Evolutionary conservation across 345 rosid species (phyloP).

Genomic region (Bruguiera gymnorhiza): DNA sequence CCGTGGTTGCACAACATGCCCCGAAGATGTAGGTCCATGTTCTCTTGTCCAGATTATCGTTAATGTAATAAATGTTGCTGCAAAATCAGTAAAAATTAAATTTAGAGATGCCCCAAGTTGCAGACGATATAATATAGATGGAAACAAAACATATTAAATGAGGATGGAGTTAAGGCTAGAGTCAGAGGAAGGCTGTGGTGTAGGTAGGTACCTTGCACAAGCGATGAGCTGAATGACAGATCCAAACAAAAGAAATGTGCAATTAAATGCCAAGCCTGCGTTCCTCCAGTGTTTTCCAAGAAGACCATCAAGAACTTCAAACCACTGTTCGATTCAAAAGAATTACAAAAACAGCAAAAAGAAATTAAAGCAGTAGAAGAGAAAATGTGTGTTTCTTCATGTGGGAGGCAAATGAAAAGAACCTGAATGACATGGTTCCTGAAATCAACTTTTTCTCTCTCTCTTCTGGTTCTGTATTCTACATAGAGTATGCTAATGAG

Average conservation of each 20-base stretch:
- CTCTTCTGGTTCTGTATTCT: constrained; percentile 94
- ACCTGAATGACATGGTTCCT: constrained; percentile 99
- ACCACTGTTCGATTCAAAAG: constrained; percentile 50
- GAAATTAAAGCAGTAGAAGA: background rate
- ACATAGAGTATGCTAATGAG: constrained; percentile 89
- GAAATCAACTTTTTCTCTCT: constrained; percentile 94
- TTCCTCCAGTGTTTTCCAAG: constrained; percentile 99
- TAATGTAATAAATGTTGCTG: constrained; percentile 99
- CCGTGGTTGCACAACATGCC: constrained; percentile 97
- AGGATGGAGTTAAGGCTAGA: constrained; percentile 14
- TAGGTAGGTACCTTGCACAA: constrained; percentile 76
- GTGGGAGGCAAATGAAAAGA: background rate
- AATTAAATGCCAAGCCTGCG: constrained; percentile 96
- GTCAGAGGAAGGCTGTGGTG: constrained; percentile 6
- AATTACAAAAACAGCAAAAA: background rate
- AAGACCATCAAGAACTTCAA: constrained; percentile 97
- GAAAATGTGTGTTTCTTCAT: background rate
- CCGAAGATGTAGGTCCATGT: constrained; percentile 99
- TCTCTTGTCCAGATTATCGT: constrained; percentile 98
- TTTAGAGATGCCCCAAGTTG: background rate
- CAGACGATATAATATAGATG: constrained; percentile 1
- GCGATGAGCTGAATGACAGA: constrained; percentile 99
- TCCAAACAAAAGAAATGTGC: constrained; percentile 99
- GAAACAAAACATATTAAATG: background rate
- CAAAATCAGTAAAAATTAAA: constrained; percentile 11